Base-by-base conservation (phyloP, 2,329 filamentous ascomycete genomes). In the Aspergillus sp. region DNA sequence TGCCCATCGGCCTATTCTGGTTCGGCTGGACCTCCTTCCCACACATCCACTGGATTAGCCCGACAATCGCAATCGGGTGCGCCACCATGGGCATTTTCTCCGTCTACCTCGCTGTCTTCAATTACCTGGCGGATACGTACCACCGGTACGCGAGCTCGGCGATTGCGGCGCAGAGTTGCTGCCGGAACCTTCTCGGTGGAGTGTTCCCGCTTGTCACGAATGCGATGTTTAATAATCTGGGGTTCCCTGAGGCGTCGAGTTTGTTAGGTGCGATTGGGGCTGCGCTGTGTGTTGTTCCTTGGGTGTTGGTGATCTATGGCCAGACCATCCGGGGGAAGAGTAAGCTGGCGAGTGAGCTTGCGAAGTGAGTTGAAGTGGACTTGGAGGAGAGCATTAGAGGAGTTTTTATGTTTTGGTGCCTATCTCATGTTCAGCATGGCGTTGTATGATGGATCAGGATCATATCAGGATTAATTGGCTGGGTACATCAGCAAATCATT, bases 71-170 rank as follows among this genome's bases (percentile, higher is more conserved):
- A 0, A 81, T 96, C 34, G 85, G 82, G 0, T 83, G 91, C 58
- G 87, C 91, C 0, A 93, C 89, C 0, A 88, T 92, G 78, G 88
- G 92, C 22, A 95, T 96, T 64, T 93, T 90, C 71, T 87, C 85
- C 51, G 86, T 96, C 39, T 95, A 93, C 69, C 82, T 96, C 1
- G 87, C 91, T 5, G 89, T 90, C 0, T 96, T 96, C 78, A 96
- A 96, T 71, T 96, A 96, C 65, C 82, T 96, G 1, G 90, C 91
- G 19, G 92, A 96, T 68, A 87, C 87, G 3, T 96, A 96, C 73
- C 88, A 91, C 69, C 80, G 83, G 5, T 96, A 93, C 68, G 90
- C 91, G 0, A 90, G 87, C 30, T 93, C 89, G 1, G 91, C 92
- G 0, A 76, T 96, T 2, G 92, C 93, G 0, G 91, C 92, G 1